Conservation (phyloP, 78 protist genomes). For the Monocercomonoides exilis region DNA sequence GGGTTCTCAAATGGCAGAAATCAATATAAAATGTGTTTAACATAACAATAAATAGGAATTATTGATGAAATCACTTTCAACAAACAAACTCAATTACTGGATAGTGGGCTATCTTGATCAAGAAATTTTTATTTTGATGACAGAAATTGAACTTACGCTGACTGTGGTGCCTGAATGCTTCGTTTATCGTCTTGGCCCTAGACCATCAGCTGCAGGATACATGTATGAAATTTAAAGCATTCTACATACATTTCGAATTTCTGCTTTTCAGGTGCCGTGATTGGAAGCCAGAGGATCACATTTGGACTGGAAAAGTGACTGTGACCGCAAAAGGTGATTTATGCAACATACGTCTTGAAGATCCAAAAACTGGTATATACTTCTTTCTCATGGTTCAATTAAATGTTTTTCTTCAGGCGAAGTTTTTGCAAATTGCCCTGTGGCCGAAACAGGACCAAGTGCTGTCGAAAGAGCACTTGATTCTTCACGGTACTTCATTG, state of each 20-base stretch:
- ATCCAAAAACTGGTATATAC: neutral
- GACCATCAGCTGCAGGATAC: neutral
- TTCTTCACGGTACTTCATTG: neutral
- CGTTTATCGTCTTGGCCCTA: neutral
- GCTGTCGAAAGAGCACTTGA: neutral
- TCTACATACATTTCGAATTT: neutral
- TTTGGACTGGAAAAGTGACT: conserved; percentile 9
- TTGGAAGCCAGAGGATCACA: neutral
- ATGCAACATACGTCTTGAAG: neutral
- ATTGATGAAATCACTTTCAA: too few relatives aligned
- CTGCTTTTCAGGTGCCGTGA: neutral
- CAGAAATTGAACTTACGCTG: neutral
- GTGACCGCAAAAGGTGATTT: neutral
- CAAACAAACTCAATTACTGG: too few relatives aligned
- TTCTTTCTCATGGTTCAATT: neutral
- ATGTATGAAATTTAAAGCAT: neutral
- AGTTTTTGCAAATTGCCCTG: neutral
- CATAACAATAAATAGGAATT: too few relatives aligned
- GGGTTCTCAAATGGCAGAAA: too few relatives aligned
- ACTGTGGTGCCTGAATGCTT: neutral
- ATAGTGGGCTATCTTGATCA: too few relatives aligned
- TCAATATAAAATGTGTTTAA: too few relatives aligned
- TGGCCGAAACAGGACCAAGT: neutral
- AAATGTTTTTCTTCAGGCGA: neutral
- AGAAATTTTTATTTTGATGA: neutral